Percentiles rank a stretch among this genome's conserved stretches.
Evolutionary conservation across 495 filamentous ascomycete genomes (phyloP).

Genomic region (Aspergillus biplanus): DNA sequence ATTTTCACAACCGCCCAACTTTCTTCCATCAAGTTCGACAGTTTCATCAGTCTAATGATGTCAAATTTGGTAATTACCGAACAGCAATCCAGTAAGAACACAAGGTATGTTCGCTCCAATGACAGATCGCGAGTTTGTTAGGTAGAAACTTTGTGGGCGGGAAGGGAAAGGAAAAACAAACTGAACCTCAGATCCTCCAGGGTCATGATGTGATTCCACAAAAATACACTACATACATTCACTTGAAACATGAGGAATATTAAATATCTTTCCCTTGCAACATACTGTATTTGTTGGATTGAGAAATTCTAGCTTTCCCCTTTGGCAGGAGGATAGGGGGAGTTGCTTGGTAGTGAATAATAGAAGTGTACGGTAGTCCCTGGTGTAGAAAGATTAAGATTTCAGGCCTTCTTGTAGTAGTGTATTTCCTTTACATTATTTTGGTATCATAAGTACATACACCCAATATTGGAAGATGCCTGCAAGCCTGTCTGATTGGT

Average conservation of each 20-base stretch:
- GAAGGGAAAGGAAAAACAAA: slow-evolving; percentile 3
- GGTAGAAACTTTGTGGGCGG: slow-evolving; percentile 7
- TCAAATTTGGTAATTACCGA: slow-evolving; percentile 11
- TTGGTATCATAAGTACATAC: background rate
- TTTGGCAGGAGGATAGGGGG: too few species aligned
- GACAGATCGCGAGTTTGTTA: slow-evolving; percentile 5
- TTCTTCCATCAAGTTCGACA: background rate
- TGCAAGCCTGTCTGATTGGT: slow-evolving; percentile 1
- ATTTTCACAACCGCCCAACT: background rate
- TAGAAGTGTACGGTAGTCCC: too few species aligned
- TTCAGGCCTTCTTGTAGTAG: too few species aligned
- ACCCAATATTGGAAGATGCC: background rate
- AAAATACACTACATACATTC: background rate
- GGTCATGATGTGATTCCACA: background rate
- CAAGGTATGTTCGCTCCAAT: slow-evolving; percentile 22
- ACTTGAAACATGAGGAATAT: background rate
- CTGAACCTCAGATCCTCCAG: background rate
- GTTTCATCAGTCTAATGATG: slow-evolving; percentile 2
- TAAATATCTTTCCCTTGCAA: too few species aligned
- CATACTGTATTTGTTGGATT: too few species aligned
- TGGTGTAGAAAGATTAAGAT: too few species aligned
- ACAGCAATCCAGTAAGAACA: background rate
- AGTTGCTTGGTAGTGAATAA: too few species aligned
- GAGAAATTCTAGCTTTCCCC: too few species aligned
- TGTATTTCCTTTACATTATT: background rate